phyloP scores from a whole-genome alignment of 306 rosid species.

The Lithocarpus polystachyus region DNA sequence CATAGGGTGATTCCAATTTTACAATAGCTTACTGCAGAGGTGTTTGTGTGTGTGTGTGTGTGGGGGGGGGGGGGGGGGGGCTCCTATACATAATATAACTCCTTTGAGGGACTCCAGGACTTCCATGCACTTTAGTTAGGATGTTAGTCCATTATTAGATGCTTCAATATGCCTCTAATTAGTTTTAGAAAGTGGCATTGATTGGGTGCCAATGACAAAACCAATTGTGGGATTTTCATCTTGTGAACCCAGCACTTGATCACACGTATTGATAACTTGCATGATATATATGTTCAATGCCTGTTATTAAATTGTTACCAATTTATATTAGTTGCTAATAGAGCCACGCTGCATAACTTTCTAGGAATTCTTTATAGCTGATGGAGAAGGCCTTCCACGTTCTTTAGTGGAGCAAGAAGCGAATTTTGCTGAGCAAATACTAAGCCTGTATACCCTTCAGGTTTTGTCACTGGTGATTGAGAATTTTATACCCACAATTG shows the following conservation, averaged over 20 bases:
- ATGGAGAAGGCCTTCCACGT: conserved; percentile 54
- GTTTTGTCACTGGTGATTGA: conserved; percentile 27
- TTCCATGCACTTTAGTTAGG: neutral
- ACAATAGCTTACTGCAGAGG: neutral
- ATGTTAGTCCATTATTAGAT: neutral
- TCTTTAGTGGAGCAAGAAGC: conserved; percentile 45
- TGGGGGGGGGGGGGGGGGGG: neutral
- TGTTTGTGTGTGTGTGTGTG: neutral
- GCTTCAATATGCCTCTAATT: neutral
- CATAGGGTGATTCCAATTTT: neutral
- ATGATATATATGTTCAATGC: neutral
- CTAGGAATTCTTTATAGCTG: conserved; percentile 55
- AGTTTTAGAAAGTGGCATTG: neutral
- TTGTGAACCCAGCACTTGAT: neutral
- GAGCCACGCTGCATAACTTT: neutral
- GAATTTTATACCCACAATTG: neutral
- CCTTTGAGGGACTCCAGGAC: neutral
- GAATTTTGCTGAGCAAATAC: conserved; percentile 40
- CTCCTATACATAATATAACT: neutral
- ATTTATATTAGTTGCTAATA: neutral
- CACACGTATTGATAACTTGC: neutral
- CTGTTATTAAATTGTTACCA: neutral
- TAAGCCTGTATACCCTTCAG: conserved; percentile 46
- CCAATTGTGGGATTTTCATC: neutral
- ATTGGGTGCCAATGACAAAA: neutral